Conservation (phyloP, 176 grass and related monocot species). For the Cymbopogon citratus region DNA sequence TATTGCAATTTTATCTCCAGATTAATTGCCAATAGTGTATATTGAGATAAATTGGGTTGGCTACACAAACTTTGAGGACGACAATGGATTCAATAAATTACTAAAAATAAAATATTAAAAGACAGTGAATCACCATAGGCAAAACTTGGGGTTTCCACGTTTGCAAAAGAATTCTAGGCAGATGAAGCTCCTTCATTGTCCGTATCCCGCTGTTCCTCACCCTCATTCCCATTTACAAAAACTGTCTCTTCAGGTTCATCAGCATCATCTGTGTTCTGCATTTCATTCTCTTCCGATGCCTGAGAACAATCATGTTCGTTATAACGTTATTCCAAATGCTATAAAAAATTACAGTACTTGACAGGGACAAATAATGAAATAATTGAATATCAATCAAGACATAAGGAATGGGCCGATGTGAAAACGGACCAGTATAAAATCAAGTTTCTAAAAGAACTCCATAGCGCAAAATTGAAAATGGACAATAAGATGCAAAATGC, state of each 20-base stretch:
- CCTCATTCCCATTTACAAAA: slow-evolving; percentile 88
- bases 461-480: background rate
- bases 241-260: slow-evolving; percentile 56
- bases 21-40: background rate
- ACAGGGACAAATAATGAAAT: slow-evolving; percentile 15
- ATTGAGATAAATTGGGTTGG: background rate
- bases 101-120: slow-evolving; percentile 15
- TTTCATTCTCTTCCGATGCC: slow-evolving; percentile 36
- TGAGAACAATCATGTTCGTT: slow-evolving; percentile 15
- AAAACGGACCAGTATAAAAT: slow-evolving; percentile 7
- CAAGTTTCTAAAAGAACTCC: background rate
- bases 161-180: slow-evolving; percentile 43
- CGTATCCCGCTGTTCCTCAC: slow-evolving; percentile 80
- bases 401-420: background rate
- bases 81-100: background rate
- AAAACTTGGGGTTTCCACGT: slow-evolving; percentile 39
- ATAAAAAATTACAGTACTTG: background rate
- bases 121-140: slow-evolving; percentile 39
- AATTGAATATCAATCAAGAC: slow-evolving; percentile 5
- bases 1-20: background rate
- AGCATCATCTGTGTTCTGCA: slow-evolving; percentile 56
- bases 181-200: slow-evolving; percentile 56
- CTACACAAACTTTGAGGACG: background rate
- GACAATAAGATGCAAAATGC: slow-evolving; percentile 3
- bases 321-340: background rate